Conservation (phyloP, 2,329 filamentous ascomycete species). For the Fusarium siculi region DNA sequence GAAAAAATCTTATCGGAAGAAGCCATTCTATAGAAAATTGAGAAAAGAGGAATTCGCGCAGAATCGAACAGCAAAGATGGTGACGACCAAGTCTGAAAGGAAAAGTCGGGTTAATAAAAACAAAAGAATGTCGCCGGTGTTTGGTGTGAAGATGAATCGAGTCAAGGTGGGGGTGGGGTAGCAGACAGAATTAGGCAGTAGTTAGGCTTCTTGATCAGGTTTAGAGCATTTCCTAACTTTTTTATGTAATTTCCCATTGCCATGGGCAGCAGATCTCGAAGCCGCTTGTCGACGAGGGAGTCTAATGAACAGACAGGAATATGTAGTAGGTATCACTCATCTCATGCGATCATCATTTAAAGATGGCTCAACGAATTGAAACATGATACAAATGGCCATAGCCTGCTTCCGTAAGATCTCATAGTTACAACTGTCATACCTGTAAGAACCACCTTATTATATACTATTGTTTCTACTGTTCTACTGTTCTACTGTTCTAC, state of each 20-base stretch:
- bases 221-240: not conserved
- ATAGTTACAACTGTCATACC: not conserved
- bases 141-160: constrained; percentile 31
- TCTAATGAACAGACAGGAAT: not conserved
- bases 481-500: not conserved
- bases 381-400: not conserved
- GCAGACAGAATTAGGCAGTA: constrained; percentile 34
- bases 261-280: constrained; percentile 11
- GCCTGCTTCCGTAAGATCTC: not conserved
- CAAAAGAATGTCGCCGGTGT: constrained; percentile 37
- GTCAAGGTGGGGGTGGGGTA: constrained; percentile 45
- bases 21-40: constrained; percentile 43
- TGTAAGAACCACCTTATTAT: not conserved
- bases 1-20: constrained; percentile 76
- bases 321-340: not conserved
- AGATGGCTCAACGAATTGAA: not conserved
- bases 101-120: constrained; percentile 21
- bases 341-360: not conserved
- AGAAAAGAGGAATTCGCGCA: constrained; percentile 5
- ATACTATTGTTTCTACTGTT: not conserved
- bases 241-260: constrained; percentile 25
- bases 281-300: not conserved
- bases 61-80: constrained; percentile 17
- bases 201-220: constrained; percentile 11
- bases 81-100: constrained; percentile 22